phyloP scores from a whole-genome alignment of 73 alveolate species.

The Stentor coeruleus region DNA sequence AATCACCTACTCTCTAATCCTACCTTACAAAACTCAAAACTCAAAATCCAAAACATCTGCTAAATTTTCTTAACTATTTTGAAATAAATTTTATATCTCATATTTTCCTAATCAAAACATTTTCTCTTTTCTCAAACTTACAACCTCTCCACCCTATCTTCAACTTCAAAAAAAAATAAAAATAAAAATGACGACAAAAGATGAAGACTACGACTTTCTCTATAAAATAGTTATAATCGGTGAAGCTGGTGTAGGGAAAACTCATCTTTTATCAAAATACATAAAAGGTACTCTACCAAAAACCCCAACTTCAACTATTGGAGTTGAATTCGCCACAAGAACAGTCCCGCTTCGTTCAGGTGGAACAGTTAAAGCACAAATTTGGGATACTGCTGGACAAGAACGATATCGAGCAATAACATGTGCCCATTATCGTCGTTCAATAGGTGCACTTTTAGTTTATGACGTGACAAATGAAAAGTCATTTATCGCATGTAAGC shows the following conservation, averaged over 20 bases:
- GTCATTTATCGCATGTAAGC: constrained; percentile 39
- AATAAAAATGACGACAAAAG: too few species aligned
- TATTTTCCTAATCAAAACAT: too few species aligned
- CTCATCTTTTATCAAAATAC: constrained; percentile 46
- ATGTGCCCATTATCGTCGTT: constrained; percentile 63
- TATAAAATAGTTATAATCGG: constrained; percentile 67
- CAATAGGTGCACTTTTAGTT: constrained; percentile 60
- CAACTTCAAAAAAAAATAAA: too few species aligned
- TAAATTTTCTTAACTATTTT: too few species aligned
- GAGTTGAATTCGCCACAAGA: constrained; percentile 79
- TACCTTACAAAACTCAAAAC: too few species aligned
- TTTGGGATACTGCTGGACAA: constrained; percentile 94
- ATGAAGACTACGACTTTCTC: too few species aligned
- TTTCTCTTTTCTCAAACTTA: too few species aligned
- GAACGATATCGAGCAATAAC: constrained; percentile 73
- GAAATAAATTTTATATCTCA: too few species aligned
- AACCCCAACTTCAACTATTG: too few species aligned
- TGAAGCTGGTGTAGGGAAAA: constrained; percentile 81
- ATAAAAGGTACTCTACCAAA: constrained; percentile 35
- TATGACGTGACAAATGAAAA: constrained; percentile 54
- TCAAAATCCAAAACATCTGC: too few species aligned
- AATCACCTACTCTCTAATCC: too few species aligned
- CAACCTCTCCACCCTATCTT: too few species aligned
- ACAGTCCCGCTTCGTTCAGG: constrained; percentile 72
- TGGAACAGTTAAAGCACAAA: constrained; percentile 83